Percentiles rank a stretch among this genome's conserved stretches.
Conservation (phyloP, 129 eudicot species). For the Mikania micrantha region DNA sequence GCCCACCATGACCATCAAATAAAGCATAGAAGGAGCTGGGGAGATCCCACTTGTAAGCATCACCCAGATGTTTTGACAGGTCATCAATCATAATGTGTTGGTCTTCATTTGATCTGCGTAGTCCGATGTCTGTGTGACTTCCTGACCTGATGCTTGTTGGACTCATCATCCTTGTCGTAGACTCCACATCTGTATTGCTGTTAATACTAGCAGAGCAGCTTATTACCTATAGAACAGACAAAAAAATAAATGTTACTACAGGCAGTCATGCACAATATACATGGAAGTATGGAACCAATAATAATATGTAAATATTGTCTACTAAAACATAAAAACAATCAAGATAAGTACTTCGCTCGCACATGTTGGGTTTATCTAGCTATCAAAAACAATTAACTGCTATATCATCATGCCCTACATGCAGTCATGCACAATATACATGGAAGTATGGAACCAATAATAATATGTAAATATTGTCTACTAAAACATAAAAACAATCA, state of each 20-base stretch:
- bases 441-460: neutral
- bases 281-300: neutral
- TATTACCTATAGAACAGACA: constrained; percentile 6
- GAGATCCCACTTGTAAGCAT: constrained; percentile 41
- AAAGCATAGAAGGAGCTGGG: constrained; percentile 73
- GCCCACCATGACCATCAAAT: constrained; percentile 86
- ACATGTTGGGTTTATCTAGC: neutral
- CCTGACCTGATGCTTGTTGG: constrained; percentile 68
- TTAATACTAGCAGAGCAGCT: constrained; percentile 39
- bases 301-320: neutral
- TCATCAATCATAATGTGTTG: constrained; percentile 70
- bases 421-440: neutral
- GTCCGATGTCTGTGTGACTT: constrained; percentile 77
- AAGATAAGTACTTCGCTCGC: neutral
- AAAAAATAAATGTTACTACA: neutral
- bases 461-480: neutral
- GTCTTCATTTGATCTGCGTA: constrained; percentile 67
- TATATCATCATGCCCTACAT: neutral
- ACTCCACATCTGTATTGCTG: constrained; percentile 21
- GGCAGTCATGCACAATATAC: neutral
- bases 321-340: neutral
- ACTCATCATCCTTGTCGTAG: constrained; percentile 24
- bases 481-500: neutral
- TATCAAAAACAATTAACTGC: neutral
- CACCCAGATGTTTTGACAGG: constrained; percentile 45